These are phyloP conservation scores for Cladosporium sp. DNA, from an alignment of 2,329 filamentous ascomycete species.

Conservation along the genomic window DNA sequence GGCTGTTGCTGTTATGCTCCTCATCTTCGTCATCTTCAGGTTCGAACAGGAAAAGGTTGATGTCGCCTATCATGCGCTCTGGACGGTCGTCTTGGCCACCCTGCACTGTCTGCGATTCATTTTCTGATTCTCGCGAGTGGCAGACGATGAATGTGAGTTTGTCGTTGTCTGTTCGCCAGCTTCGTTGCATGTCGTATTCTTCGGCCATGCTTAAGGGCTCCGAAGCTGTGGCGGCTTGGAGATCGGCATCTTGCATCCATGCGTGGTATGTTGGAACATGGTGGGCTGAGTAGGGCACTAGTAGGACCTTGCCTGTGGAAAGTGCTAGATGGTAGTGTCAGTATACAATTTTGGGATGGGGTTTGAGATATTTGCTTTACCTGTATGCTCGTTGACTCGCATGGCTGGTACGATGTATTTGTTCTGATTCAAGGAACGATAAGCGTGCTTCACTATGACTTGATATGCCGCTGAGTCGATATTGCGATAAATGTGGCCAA, in stretches of 20 bases:
- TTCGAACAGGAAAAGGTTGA: slow-evolving; percentile 68
- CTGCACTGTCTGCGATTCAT: not conserved
- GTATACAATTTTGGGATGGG: not conserved
- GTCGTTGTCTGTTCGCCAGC: slow-evolving; percentile 77
- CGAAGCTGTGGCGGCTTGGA: slow-evolving; percentile 83
- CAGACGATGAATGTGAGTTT: slow-evolving; percentile 94
- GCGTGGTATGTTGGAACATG: slow-evolving; percentile 82
- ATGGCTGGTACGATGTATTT: slow-evolving; percentile 28
- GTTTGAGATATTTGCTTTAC: slow-evolving; percentile 27
- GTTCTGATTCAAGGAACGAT: not conserved
- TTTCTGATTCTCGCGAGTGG: slow-evolving; percentile 37
- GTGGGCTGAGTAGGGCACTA: slow-evolving; percentile 80
- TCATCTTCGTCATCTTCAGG: slow-evolving; percentile 49
- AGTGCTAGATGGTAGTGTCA: slow-evolving; percentile 23
- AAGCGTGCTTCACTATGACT: not conserved
- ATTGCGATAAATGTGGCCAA: not conserved
- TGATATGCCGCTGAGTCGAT: not conserved
- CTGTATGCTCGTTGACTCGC: slow-evolving; percentile 45
- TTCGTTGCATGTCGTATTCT: slow-evolving; percentile 87
- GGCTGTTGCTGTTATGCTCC: slow-evolving; percentile 10
- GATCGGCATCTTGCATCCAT: slow-evolving; percentile 88
- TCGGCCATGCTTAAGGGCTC: slow-evolving; percentile 77
- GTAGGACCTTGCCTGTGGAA: slow-evolving; percentile 62
- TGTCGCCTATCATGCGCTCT: slow-evolving; percentile 50
- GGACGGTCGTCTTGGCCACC: slow-evolving; percentile 54